phyloP scores from a whole-genome alignment of 768 basidiomycete species.

The Rubroboletus pulcherrimus region DNA sequence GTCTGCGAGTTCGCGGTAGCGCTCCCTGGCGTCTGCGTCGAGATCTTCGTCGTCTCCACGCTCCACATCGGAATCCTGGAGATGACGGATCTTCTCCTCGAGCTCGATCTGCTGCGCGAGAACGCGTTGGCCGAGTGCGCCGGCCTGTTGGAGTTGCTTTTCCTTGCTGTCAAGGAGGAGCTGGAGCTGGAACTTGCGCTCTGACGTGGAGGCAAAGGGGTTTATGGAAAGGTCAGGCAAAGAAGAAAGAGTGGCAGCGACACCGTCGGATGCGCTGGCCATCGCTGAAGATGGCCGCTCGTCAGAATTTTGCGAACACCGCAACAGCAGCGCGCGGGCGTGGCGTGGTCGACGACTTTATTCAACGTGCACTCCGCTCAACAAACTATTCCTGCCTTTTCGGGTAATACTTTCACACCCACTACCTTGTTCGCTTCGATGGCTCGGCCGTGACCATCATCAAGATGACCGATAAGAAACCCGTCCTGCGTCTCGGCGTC shows the following conservation, averaged over 20 bases:
- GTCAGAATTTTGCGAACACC: constrained; percentile 8
- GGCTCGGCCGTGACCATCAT: no score
- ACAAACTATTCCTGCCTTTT: background rate
- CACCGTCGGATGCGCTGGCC: constrained; percentile 39
- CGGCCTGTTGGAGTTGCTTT: constrained; percentile 87
- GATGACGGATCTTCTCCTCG: constrained; percentile 79
- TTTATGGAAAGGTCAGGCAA: constrained; percentile 42
- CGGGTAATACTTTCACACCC: constrained; percentile 10
- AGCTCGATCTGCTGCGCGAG: constrained; percentile 92
- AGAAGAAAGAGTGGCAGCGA: constrained; percentile 27
- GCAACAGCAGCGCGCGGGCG: background rate
- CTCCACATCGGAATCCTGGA: constrained; percentile 68
- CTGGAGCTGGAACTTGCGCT: constrained; percentile 61
- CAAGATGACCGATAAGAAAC: background rate
- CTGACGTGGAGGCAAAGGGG: constrained; percentile 47
- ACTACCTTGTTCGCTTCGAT: background rate
- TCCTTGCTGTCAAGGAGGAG: constrained; percentile 85
- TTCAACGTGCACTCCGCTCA: background rate
- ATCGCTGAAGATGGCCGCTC: constrained; percentile 30
- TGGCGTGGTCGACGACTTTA: constrained; percentile 2
- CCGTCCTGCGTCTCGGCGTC: constrained; percentile 27
- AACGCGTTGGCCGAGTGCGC: constrained; percentile 89
- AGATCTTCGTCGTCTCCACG: constrained; percentile 61
- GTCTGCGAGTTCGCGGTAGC: constrained; percentile 73
- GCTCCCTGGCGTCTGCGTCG: constrained; percentile 63